A percentile compares a stretch with the other conserved stretches of the same genome.
Conservation (phyloP, 2,329 filamentous ascomycete genomes). For the Cladophialophora chaetospira region DNA sequence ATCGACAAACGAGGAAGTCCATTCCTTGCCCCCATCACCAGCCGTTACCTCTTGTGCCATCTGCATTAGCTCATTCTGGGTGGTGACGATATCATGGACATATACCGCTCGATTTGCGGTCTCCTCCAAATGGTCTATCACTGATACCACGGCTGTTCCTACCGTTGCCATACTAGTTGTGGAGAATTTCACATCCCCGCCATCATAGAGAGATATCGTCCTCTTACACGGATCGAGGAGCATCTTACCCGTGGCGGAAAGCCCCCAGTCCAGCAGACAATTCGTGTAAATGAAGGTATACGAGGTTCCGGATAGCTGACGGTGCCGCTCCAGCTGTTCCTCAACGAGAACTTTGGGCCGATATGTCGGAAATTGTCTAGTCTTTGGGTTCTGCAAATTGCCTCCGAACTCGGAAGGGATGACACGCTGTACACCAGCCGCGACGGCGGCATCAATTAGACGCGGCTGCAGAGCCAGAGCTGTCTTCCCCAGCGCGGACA, state of each 20-base stretch:
- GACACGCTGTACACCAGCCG: constrained; percentile 35
- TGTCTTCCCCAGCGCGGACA: constrained; percentile 20
- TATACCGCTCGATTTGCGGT: constrained; percentile 55
- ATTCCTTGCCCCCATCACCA: constrained; percentile 34
- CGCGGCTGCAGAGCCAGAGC: constrained; percentile 8
- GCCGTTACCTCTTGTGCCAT: constrained; percentile 37
- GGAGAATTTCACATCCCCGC: constrained; percentile 52
- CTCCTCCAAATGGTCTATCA: constrained; percentile 52
- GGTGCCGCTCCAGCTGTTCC: constrained; percentile 30
- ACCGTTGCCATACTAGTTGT: constrained; percentile 51
- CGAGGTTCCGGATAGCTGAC: constrained; percentile 27
- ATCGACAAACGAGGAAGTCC: not conserved
- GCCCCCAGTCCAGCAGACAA: constrained; percentile 36
- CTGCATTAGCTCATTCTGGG: constrained; percentile 46
- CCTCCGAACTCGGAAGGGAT: constrained; percentile 41
- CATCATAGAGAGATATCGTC: constrained; percentile 48
- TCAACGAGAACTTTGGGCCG: constrained; percentile 36
- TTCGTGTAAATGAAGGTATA: constrained; percentile 38
- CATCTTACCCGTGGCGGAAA: constrained; percentile 41
- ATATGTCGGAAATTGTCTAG: constrained; percentile 36
- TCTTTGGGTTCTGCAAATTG: constrained; percentile 33
- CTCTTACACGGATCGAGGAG: constrained; percentile 46
- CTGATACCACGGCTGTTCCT: constrained; percentile 50
- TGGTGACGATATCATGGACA: constrained; percentile 46
- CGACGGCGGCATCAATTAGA: constrained; percentile 37